Base-by-base conservation (phyloP, 2,329 filamentous ascomycete species). In the Arthrobotrys megalospora region DNA sequence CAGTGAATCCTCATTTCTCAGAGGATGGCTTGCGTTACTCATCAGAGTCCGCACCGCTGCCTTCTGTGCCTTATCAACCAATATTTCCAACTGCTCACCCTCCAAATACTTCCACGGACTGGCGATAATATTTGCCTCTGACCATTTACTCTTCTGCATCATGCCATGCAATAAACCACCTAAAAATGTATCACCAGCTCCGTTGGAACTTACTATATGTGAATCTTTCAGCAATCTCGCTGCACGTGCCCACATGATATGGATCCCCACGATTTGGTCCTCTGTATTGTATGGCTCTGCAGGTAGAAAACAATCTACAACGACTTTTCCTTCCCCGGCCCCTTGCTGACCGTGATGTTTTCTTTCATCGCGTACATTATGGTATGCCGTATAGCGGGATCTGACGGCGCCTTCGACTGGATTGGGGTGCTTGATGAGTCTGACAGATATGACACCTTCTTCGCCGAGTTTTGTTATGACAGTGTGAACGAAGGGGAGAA, bases 181-280 rank as follows among this genome's bases (percentile, higher is more conserved):
- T 38, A 78, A 38, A 34, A 78, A 72, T 6, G 67, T 78, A 52
- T 78, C 75, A 6, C 75, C 75, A 14, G 67, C 75, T 1, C 75
- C 75, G 36, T 78, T 78, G 24, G 75, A 63, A 12, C 52, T 72
- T 2, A 78, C 53, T 0, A 70, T 11, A 2, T 48, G 10, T 5
- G 19, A 6, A 5, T 3, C 14, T 3, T 36, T 16, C 12, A 45
- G 43, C 6, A 28, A 0, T 1, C 14, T 24, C 28, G 50, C 12
- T 0, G 60, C 66, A 6, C 60, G 48, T 14, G 60, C 34, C 73
- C 73, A 77, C 16, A 34, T 8, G 36, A 77, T 21, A 7, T 70
- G 45, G 5, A 71, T 43, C 1, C 73, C 73, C 7, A 71, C 43
- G 3, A 64, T 52, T 6, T 45, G 24, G 11, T 52, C n/a, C 6